Evolutionary conservation across 2,329 filamentous ascomycete genomes (phyloP).

Genomic region (Exophiala dermatitidis): DNA sequence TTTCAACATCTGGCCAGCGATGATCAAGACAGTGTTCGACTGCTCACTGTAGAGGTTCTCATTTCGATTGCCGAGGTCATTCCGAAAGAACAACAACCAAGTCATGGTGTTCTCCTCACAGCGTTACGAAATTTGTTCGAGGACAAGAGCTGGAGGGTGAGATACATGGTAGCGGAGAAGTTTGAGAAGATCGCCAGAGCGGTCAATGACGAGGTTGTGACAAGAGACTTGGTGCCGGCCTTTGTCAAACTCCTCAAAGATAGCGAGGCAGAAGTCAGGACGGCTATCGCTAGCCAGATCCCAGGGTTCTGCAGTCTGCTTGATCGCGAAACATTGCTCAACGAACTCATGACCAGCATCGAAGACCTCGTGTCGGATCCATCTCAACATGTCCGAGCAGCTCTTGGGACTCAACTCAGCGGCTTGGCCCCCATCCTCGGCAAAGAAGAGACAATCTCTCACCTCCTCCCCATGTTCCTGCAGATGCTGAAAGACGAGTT

Average conservation of each 20-base stretch:
- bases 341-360: slow-evolving; percentile 93
- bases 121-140: slow-evolving; percentile 90
- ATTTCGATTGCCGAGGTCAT: slow-evolving; percentile 96
- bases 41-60: slow-evolving; percentile 92
- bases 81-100: slow-evolving; percentile 95
- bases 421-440: slow-evolving; percentile 93
- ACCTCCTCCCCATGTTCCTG: slow-evolving; percentile 96
- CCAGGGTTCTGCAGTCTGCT: slow-evolving; percentile 91
- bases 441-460: slow-evolving; percentile 97
- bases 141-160: slow-evolving; percentile 98
- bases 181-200: slow-evolving; percentile 99
- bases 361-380: slow-evolving; percentile 94
- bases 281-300: slow-evolving; percentile 94
- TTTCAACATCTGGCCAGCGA: slow-evolving; percentile 96
- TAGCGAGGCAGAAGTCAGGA: slow-evolving; percentile 93
- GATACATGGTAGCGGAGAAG: slow-evolving; percentile 98
- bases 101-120: slow-evolving; percentile 85
- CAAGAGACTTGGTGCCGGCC: slow-evolving; percentile 85
- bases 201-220: slow-evolving; percentile 93
- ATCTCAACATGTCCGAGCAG: slow-evolving; percentile 93
- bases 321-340: slow-evolving; percentile 77
- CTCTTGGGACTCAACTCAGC: slow-evolving; percentile 92
- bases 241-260: slow-evolving; percentile 98
- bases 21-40: slow-evolving; percentile 93
- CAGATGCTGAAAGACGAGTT: slow-evolving; percentile 99